phyloP scores from a whole-genome alignment of 2,329 filamentous ascomycete species.

The Tolypocladium endophyticum region DNA sequence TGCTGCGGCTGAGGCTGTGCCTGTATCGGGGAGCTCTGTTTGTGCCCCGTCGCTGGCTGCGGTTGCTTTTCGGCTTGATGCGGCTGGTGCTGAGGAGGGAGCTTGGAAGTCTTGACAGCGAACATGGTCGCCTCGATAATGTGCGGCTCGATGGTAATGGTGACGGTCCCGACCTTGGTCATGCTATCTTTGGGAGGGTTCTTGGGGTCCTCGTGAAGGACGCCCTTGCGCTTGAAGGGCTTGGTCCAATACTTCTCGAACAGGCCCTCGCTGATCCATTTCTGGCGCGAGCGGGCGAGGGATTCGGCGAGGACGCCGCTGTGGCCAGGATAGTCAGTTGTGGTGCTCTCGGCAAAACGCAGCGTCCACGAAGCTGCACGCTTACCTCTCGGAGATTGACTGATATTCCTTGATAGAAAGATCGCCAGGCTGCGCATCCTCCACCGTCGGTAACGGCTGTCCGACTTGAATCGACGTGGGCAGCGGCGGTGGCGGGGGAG shows the following conservation, averaged over 20 bases:
- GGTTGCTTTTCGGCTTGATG: conserved; percentile 2
- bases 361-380: neutral
- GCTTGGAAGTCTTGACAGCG: conserved; percentile 55
- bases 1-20: conserved; percentile 5
- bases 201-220: conserved; percentile 50
- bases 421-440: conserved; percentile 53
- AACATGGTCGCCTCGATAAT: conserved; percentile 68
- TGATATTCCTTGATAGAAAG: conserved; percentile 59
- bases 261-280: conserved; percentile 62
- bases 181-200: conserved; percentile 63
- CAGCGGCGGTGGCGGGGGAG: conserved; percentile 31
- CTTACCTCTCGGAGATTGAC: conserved; percentile 60
- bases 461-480: conserved; percentile 54
- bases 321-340: neutral
- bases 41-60: conserved; percentile 7
- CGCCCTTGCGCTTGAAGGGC: conserved; percentile 56
- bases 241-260: conserved; percentile 75
- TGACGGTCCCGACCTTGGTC: conserved; percentile 61
- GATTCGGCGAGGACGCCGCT: conserved; percentile 70
- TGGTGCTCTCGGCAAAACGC: conserved; percentile 8
- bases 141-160: conserved; percentile 70
- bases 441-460: conserved; percentile 61
- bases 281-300: conserved; percentile 59
- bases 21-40: conserved; percentile 5
- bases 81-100: conserved; percentile 23